A percentile compares a stretch with the other conserved stretches of the same genome.
Evolutionary conservation across 2,329 filamentous ascomycete genomes (phyloP).

Genomic region (Lachnellula hyalina): DNA sequence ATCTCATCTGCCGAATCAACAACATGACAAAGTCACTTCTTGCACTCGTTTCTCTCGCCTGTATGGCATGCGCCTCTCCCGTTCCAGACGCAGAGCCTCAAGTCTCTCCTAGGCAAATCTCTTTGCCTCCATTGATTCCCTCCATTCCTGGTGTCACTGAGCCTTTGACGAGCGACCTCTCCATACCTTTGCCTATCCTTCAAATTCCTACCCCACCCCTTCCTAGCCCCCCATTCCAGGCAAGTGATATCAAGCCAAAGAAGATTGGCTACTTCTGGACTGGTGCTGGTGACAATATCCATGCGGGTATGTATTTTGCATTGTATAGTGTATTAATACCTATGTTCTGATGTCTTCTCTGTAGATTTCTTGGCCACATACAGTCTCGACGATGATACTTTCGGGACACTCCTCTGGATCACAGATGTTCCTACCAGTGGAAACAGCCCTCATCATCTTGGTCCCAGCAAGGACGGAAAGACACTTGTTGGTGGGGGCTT

Average conservation of each 20-base stretch:
- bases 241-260: constrained; percentile 54
- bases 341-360: too few species aligned
- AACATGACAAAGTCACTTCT: constrained; percentile 1
- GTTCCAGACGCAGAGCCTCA: constrained; percentile 18
- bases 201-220: constrained; percentile 55
- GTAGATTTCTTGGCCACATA: constrained; percentile 48
- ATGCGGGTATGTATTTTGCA: constrained; percentile 36
- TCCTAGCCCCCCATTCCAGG: constrained; percentile 46
- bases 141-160: constrained; percentile 55
- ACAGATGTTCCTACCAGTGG: constrained; percentile 55
- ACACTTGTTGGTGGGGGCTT: constrained; percentile 52
- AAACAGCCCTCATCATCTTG: constrained; percentile 56
- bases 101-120: constrained; percentile 25
- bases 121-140: constrained; percentile 51
- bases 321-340: neutral
- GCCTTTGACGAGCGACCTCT: constrained; percentile 41
- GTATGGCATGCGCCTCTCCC: constrained; percentile 6
- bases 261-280: constrained; percentile 64
- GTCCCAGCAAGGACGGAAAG: constrained; percentile 50
- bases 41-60: constrained; percentile 2
- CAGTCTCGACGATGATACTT: constrained; percentile 57
- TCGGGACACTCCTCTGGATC: constrained; percentile 52
- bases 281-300: constrained; percentile 52
- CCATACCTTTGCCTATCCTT: constrained; percentile 51
- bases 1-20: neutral